A percentile compares a stretch with the other conserved stretches of the same genome.
Conservation (phyloP, 345 rosid genomes). For the Eutrema yunnanense region DNA sequence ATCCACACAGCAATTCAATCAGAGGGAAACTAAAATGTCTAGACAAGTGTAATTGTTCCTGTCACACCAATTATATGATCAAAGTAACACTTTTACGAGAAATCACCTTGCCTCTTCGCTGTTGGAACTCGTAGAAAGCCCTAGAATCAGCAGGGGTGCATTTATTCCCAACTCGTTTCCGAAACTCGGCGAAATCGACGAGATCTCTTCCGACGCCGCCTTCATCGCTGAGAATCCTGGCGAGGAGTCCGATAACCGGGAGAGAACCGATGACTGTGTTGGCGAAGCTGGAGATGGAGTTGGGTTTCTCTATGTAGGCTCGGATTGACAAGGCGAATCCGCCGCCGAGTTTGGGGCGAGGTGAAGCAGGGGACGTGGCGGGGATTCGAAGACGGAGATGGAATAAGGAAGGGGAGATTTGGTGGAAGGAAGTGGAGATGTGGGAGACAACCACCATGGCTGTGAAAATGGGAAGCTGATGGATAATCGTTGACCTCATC, state of each 20-base stretch:
- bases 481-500: conserved; percentile 26
- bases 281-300: conserved; percentile 66
- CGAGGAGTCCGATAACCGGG: conserved; percentile 83
- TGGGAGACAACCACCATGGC: conserved; percentile 47
- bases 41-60: background rate
- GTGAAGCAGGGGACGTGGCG: conserved; percentile 11
- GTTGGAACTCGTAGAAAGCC: conserved; percentile 90
- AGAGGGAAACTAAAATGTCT: background rate
- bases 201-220: conserved; percentile 87
- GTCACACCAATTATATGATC: background rate
- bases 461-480: conserved; percentile 11
- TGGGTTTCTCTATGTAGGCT: conserved; percentile 75
- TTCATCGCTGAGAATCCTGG: conserved; percentile 78
- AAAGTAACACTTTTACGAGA: background rate
- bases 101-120: conserved; percentile 63
- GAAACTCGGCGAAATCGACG: conserved; percentile 89
- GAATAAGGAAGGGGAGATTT: conserved; percentile 49
- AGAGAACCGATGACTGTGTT: conserved; percentile 80
- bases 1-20: background rate
- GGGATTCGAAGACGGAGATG: conserved; percentile 34
- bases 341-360: conserved; percentile 16
- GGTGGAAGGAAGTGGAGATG: conserved; percentile 39
- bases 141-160: conserved; percentile 65
- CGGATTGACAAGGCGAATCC: conserved; percentile 33
- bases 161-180: conserved; percentile 85